Percentiles rank a stretch among this genome's conserved stretches.
Conservation (phyloP, 192 early-diverging fungal genomes). For the Physocladia obscura region DNA sequence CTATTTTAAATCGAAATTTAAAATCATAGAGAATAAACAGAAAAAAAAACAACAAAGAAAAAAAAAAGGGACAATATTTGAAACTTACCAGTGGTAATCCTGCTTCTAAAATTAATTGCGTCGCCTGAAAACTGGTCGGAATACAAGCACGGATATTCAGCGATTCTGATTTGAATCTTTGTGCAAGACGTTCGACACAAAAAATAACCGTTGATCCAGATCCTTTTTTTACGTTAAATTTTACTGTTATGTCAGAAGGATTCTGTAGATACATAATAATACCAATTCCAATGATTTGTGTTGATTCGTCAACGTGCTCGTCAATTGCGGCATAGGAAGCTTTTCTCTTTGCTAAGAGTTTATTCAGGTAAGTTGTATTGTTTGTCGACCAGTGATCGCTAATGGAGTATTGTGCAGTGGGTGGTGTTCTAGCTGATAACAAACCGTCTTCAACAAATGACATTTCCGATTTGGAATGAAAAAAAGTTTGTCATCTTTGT, state of each 20-base stretch:
- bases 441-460: no score
- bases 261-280: no score
- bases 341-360: constrained; percentile 77
- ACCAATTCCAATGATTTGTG: constrained; percentile 84
- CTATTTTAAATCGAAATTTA: constrained; percentile 11
- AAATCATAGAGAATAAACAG: no score
- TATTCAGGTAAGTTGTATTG: no score
- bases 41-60: constrained; percentile 5
- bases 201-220: constrained; percentile 75
- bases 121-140: constrained; percentile 91
- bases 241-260: no score
- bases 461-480: no score
- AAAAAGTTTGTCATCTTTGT: no score
- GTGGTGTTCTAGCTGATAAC: no score
- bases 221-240: no score
- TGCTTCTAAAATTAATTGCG: constrained; percentile 76
- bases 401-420: no score
- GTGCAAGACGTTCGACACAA: constrained; percentile 76
- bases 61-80: not conserved
- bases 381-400: no score
- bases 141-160: constrained; percentile 74
- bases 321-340: constrained; percentile 91
- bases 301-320: constrained; percentile 69
- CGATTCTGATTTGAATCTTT: constrained; percentile 58
- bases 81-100: constrained; percentile 70